phyloP scores from a whole-genome alignment of 2,329 filamentous ascomycete genomes.

The Aureobasidium sp. region DNA sequence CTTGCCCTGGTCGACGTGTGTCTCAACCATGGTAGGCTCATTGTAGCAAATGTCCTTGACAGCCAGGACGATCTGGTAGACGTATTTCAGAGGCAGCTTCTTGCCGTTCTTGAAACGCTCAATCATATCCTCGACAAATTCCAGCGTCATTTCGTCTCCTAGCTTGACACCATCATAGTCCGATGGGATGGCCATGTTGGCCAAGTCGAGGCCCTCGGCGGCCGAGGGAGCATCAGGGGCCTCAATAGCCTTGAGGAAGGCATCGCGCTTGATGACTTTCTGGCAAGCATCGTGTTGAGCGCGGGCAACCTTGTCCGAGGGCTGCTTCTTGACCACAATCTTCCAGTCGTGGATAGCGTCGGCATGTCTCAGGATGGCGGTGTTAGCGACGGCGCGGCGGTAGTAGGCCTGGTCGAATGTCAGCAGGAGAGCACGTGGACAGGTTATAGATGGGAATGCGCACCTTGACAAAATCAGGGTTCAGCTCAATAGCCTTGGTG shows the following conservation, averaged over 20 bases:
- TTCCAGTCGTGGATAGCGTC: slow-evolving; percentile 91
- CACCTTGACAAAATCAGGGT: slow-evolving; percentile 75
- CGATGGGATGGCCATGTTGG: slow-evolving; percentile 73
- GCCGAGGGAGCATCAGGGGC: slow-evolving; percentile 87
- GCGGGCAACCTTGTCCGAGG: slow-evolving; percentile 82
- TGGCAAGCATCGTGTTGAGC: slow-evolving; percentile 88
- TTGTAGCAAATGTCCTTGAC: slow-evolving; percentile 85
- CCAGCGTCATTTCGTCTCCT: slow-evolving; percentile 80
- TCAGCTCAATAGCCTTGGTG: slow-evolving; percentile 82
- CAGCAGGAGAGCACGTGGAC: slow-evolving; percentile 1
- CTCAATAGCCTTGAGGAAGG: slow-evolving; percentile 93
- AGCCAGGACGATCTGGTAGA: slow-evolving; percentile 89
- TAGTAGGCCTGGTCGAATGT: slow-evolving; percentile 60
- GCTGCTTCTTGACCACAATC: slow-evolving; percentile 79
- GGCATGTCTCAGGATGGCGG: slow-evolving; percentile 80
- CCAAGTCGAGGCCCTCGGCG: slow-evolving; percentile 81
- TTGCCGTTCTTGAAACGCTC: slow-evolving; percentile 93
- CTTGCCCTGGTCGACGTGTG: slow-evolving; percentile 68
- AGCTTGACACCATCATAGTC: slow-evolving; percentile 79
- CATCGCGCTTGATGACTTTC: slow-evolving; percentile 84
- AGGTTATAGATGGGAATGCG: slow-evolving; percentile 38
- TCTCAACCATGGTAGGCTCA: slow-evolving; percentile 95
- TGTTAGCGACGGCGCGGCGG: slow-evolving; percentile 82
- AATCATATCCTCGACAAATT: slow-evolving; percentile 97
- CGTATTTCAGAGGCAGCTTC: slow-evolving; percentile 92